phyloP scores from a whole-genome alignment of 192 early-diverging fungal species.

The Oehlia diaphana region DNA sequence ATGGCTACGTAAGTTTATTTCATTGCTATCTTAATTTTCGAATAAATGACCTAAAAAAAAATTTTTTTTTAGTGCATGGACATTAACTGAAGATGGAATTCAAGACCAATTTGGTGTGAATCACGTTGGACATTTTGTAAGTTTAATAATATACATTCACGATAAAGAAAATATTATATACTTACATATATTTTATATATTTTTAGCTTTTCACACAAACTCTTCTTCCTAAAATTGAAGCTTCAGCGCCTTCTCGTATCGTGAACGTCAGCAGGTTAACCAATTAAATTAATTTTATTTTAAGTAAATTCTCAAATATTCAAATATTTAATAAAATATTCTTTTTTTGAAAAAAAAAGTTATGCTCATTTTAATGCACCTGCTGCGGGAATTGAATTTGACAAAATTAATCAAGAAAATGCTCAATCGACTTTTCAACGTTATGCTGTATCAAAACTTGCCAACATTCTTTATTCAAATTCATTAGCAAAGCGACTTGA shows the following conservation, averaged over 20 bases:
- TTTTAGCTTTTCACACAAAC: slow-evolving; percentile 32
- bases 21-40: no score
- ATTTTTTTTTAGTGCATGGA: slow-evolving; percentile 26
- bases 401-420: slow-evolving; percentile 36
- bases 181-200: no score
- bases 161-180: neutral
- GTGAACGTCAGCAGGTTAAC: slow-evolving; percentile 45
- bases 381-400: slow-evolving; percentile 43
- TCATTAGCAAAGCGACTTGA: slow-evolving; percentile 42
- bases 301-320: no score
- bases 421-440: slow-evolving; percentile 30
- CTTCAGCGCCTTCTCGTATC: slow-evolving; percentile 48
- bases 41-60: no score
- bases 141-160: neutral
- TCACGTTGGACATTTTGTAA: slow-evolving; percentile 43
- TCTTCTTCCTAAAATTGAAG: slow-evolving; percentile 41
- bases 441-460: slow-evolving; percentile 58
- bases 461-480: slow-evolving; percentile 53
- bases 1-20: slow-evolving; percentile 23
- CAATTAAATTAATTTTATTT: neutral
- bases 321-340: neutral
- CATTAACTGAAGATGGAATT: slow-evolving; percentile 41
- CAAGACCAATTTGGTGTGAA: slow-evolving; percentile 50
- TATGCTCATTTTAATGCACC: slow-evolving; percentile 28
- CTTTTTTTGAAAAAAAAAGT: slow-evolving; percentile 31